Evolutionary conservation across 2,329 filamentous ascomycete genomes (phyloP), one percentile per base, ranked within the genome.

Genomic region (Aspergillus fijiensis): DNA sequence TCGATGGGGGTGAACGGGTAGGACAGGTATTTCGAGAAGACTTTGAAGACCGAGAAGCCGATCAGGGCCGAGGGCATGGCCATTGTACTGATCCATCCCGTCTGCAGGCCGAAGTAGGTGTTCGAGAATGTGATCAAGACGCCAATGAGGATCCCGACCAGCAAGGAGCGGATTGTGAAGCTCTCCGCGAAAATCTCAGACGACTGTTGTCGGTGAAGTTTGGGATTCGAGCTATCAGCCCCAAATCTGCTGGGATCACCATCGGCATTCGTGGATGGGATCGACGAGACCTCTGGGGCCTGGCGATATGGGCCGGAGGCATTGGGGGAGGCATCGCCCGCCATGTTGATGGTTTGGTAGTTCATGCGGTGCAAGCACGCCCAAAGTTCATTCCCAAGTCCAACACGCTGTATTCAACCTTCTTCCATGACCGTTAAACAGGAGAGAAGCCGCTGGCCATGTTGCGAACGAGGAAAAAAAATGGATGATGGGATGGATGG

Each of bases 21-120:
- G 29, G 84, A 82, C 31, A 97, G 81, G 63, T 90, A 86, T 49
- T 85, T 86, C 0, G 89, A 85, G 1, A 97, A 76, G 5, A 88
- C 83, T 70, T 91, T 92, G 82, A 99, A 99, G 67, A 96, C 89
- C 11, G 92, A 94, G 73, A 97, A 98, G 2, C 95, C 94, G 72
- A 99, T 91, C 61, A 99, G 81, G 23, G 92, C 95, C 1, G 92
- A 91, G 0, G 95, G 95, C 92, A 99, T 97, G 16, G 92, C 91
- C 95, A 99, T 98, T 67, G 91, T 91, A 70, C 88, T 86, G 42
- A 91, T 85, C 88, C 88, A 90, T 65, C 88, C 88, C 29, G 91
- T 96, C 78, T 98, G 95, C 33, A 99, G 82, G n/a, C 95, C 95
- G 74, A 99, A 99, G 76, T 98, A 99, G 82, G 96, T 97, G 74